A percentile compares a stretch with the other conserved stretches of the same genome.
Evolutionary conservation across 306 rosid species (phyloP).

Genomic region (Neltuma alba): DNA sequence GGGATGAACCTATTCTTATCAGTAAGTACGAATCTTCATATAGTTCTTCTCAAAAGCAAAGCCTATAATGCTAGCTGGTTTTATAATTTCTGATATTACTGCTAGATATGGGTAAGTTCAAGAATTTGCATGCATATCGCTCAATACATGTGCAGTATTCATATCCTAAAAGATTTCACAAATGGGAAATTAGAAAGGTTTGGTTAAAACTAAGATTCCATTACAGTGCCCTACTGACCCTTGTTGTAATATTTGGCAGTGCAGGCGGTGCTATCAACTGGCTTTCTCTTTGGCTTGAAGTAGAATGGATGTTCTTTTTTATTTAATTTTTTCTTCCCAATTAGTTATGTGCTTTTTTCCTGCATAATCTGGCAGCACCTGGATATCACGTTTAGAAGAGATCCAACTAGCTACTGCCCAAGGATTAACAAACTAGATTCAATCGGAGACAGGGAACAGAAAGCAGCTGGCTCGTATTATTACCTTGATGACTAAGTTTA

Average conservation of each 20-base stretch:
- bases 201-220: not conserved
- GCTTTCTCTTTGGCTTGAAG: not conserved
- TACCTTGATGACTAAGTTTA: slow-evolving; percentile 78
- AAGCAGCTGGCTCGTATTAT: slow-evolving; percentile 87
- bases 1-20: slow-evolving; percentile 99
- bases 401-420: slow-evolving; percentile 90
- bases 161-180: not conserved
- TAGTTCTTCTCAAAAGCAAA: not conserved
- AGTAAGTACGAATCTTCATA: slow-evolving; percentile 51
- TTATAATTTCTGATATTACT: not conserved
- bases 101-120: not conserved
- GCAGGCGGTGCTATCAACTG: not conserved
- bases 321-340: not conserved
- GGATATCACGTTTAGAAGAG: slow-evolving; percentile 92
- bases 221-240: not conserved
- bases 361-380: slow-evolving; percentile 62
- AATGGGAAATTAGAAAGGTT: not conserved
- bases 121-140: not conserved
- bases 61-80: not conserved
- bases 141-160: not conserved
- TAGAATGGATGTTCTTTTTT: not conserved
- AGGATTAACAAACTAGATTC: slow-evolving; percentile 89
- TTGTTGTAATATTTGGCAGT: not conserved
- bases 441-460: slow-evolving; percentile 89
- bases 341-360: not conserved